Evolutionary conservation across 495 filamentous ascomycete genomes (phyloP), one percentile per base, ranked within the genome.

Genomic region (Trichoderma parareesei): DNA sequence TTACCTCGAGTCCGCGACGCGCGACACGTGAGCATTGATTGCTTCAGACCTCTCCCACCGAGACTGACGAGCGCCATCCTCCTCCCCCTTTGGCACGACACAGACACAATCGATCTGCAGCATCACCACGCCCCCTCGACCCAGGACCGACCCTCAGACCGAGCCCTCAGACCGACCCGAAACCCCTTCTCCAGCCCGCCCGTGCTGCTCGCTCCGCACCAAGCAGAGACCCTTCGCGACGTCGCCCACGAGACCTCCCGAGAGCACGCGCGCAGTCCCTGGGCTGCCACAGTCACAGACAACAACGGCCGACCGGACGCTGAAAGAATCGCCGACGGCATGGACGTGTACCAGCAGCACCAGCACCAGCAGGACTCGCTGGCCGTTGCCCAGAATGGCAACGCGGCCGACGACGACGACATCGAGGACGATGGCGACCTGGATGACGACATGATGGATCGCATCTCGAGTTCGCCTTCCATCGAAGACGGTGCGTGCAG

Each of bases 21-120:
- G 53, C 35, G 53, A 57, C 53, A 37, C 53, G 53, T 37, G 53
- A 57, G 53, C 53, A 57, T 57, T 57, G 53, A 57, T 35, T 57
- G 53, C 53, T 57, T 48, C 13, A 48, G n/a, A 48, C 11, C 44
- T 9, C 44, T 9, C 44, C 44, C 44, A 18, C 16, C 33, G 53
- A 57, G 33, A 37, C 53, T 57, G 53, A 57, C 53, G 27, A 57
- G 9, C 33, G 27, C 9, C 27, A 9, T 35, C 53, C 18, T 11
- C 10, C 53, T 57, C 27, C 27, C 27, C 53, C 53, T 37, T 57
- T 9, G 53, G 10, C 27, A 35, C 53, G 53, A 73, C 46, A 37
- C 61, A 97, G 94, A 99, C 78, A 93, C 94, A 62, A 86, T 98
- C 74, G 94, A 98, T 77, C 88, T 98, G 7, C 95, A 99, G 79